Evolutionary conservation across 192 early-diverging fungal genomes (phyloP).

Genomic region (Glomus cerebriforme): DNA sequence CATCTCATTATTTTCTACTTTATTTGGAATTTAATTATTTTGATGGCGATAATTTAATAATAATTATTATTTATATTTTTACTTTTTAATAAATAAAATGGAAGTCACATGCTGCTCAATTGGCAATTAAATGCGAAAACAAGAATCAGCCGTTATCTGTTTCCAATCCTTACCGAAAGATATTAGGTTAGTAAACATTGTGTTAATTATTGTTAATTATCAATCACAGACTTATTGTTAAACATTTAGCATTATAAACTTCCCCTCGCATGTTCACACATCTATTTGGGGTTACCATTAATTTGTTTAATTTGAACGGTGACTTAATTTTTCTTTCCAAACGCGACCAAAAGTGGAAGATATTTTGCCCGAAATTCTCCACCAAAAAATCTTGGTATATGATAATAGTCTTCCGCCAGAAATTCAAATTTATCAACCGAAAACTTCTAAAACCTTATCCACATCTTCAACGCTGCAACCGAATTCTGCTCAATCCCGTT

Average conservation of each 20-base stretch:
- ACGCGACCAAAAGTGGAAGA: background rate
- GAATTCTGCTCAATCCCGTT: slow-evolving; percentile 2
- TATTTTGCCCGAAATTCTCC: slow-evolving; percentile 2
- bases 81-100: background rate
- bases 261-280: background rate
- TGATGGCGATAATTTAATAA: background rate
- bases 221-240: background rate
- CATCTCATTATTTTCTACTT: too few relatives aligned
- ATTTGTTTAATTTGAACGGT: background rate
- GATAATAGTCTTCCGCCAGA: background rate
- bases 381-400: slow-evolving; percentile 6
- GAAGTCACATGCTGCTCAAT: slow-evolving; percentile 28
- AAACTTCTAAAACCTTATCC: background rate
- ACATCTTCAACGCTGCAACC: background rate
- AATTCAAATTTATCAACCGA: background rate
- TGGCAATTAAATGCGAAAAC: slow-evolving; percentile 12
- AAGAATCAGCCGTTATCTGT: background rate
- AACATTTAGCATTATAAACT: background rate
- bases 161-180: background rate
- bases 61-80: background rate
- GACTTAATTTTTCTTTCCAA: background rate
- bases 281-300: background rate
- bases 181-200: slow-evolving; percentile 22
- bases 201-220: background rate
- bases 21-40: background rate